A percentile compares a stretch with the other conserved stretches of the same genome.
phyloP scores from a whole-genome alignment of 2,329 filamentous ascomycete genomes.

The Aspergillus bombycis region DNA sequence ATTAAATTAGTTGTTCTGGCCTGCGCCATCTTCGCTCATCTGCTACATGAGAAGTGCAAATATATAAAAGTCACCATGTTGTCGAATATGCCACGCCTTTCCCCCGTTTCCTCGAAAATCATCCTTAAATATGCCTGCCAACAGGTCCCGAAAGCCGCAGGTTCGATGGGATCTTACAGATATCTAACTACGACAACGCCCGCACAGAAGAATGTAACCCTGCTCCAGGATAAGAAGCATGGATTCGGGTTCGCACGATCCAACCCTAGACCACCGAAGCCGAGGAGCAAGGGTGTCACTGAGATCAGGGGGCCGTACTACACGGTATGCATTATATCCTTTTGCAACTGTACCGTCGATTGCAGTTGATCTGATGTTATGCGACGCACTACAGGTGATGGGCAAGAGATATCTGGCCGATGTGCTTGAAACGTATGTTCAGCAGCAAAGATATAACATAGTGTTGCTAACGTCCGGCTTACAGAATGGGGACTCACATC shows the following conservation, averaged over 20 bases:
- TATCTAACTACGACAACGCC: constrained; percentile 24
- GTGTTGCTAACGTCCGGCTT: constrained; percentile 7
- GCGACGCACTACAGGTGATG: constrained; percentile 43
- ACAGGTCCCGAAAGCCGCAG: constrained; percentile 15
- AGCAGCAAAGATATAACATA: background rate
- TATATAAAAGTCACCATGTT: constrained; percentile 13
- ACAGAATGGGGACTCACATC: constrained; percentile 56
- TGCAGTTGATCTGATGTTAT: constrained; percentile 6
- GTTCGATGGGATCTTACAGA: constrained; percentile 13
- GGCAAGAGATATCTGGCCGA: constrained; percentile 57
- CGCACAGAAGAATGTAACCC: constrained; percentile 26
- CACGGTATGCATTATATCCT: constrained; percentile 37
- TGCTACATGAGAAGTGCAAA: too few relatives aligned
- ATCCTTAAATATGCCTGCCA: constrained; percentile 9
- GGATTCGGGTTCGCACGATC: constrained; percentile 57
- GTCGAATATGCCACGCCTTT: background rate
- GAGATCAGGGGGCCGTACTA: constrained; percentile 62
- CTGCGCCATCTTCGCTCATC: background rate
- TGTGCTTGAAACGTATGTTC: constrained; percentile 54
- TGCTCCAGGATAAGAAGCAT: constrained; percentile 54
- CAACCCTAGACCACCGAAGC: constrained; percentile 54
- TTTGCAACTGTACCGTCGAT: background rate
- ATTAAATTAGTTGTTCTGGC: background rate
- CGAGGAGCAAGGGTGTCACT: constrained; percentile 54
- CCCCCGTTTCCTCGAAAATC: constrained; percentile 9